phyloP scores from a whole-genome alignment of 768 basidiomycete species.

The Amanita jacksonii region DNA sequence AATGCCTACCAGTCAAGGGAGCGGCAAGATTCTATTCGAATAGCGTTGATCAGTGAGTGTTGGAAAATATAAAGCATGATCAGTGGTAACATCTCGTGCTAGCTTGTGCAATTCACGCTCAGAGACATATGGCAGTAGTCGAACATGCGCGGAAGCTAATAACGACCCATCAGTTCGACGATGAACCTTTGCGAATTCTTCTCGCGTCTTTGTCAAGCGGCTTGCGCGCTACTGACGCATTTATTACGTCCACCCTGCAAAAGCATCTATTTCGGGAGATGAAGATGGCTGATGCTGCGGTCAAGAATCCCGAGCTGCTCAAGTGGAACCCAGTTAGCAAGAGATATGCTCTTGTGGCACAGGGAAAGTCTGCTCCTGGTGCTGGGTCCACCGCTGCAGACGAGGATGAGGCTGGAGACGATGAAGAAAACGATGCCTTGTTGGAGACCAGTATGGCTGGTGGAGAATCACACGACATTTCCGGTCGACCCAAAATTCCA shows the following conservation, averaged over 20 bases:
- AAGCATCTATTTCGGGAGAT: constrained; percentile 82
- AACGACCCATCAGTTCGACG: constrained; percentile 72
- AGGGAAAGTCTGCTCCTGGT: constrained; percentile 22
- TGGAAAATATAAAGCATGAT: neutral
- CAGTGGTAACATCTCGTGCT: constrained; percentile 2
- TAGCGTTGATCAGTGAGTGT: constrained; percentile 66
- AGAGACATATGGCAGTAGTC: constrained; percentile 48
- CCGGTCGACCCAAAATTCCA: constrained; percentile 33
- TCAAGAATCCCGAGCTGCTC: constrained; percentile 48
- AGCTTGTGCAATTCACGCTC: constrained; percentile 67
- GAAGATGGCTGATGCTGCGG: constrained; percentile 55
- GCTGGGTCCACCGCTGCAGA: constrained; percentile 22
- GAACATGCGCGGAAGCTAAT: constrained; percentile 74
- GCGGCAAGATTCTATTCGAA: constrained; percentile 60
- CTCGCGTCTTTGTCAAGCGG: constrained; percentile 67
- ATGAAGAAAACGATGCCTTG: constrained; percentile 24
- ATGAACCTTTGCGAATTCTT: constrained; percentile 75
- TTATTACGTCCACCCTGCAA: constrained; percentile 70
- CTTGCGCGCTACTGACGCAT: constrained; percentile 57
- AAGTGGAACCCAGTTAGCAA: constrained; percentile 54
- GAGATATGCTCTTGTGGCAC: constrained; percentile 40
- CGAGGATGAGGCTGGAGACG: constrained; percentile 22
- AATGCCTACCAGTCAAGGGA: constrained; percentile 58
- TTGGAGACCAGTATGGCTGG: constrained; percentile 8
- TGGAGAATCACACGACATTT: constrained; percentile 6